Percentiles rank a stretch among this genome's conserved stretches.
phyloP scores from a whole-genome alignment of 2,329 filamentous ascomycete genomes.

The Diplodia intermedia region DNA sequence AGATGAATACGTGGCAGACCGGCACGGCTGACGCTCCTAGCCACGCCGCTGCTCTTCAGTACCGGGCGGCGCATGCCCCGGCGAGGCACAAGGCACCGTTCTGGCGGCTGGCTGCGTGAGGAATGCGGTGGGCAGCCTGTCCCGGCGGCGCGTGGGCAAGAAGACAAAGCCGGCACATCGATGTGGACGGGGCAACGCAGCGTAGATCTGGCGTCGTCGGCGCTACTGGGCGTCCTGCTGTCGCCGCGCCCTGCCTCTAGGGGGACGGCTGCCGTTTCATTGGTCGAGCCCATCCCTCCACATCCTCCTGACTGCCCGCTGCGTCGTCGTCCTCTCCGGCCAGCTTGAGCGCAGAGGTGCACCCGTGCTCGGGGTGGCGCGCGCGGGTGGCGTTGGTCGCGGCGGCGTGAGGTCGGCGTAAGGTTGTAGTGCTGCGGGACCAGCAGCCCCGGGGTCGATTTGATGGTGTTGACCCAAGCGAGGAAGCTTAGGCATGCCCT shows the following conservation, averaged over 20 bases:
- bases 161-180: constrained; percentile 3
- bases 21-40: constrained; percentile 25
- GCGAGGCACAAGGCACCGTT: constrained; percentile 9
- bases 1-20: constrained; percentile 29
- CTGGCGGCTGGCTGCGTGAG: constrained; percentile 16
- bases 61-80: constrained; percentile 18
- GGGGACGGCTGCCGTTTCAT: constrained; percentile 25
- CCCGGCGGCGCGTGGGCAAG: neutral
- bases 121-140: constrained; percentile 27
- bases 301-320: constrained; percentile 6
- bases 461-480: constrained; percentile 8
- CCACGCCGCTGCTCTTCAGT: constrained; percentile 24
- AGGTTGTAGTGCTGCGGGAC: constrained; percentile 25
- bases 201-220: constrained; percentile 17
- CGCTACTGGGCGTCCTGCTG: constrained; percentile 19
- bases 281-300: constrained; percentile 27
- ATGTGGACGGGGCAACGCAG: constrained; percentile 11
- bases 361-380: neutral
- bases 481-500: constrained; percentile 30
- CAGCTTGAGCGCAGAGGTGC: neutral
- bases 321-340: constrained; percentile 8
- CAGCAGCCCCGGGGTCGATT: constrained; percentile 4
- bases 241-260: constrained; percentile 19
- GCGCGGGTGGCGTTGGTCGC: neutral
- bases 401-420: constrained; percentile 25